Conservation (phyloP, 768 basidiomycete species). For the Dioszegia aurantiaca region DNA sequence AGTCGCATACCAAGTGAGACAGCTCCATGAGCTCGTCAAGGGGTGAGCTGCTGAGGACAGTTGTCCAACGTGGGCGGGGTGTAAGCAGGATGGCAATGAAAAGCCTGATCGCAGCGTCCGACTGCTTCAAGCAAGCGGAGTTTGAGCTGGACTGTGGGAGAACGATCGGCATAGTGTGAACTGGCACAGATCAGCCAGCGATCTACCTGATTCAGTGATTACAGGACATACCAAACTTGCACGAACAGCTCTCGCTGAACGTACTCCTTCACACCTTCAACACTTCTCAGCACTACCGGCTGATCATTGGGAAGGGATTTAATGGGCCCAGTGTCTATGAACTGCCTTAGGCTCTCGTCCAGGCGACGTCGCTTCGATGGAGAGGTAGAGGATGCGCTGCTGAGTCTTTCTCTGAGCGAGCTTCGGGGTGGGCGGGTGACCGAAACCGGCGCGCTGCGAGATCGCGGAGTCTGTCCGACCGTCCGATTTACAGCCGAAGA, state of each 20-base stretch:
- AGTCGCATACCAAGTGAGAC: background rate
- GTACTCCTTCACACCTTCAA: background rate
- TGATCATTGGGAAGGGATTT: too few species aligned
- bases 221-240: background rate
- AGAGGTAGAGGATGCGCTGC: too few species aligned
- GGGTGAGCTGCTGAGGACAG: background rate
- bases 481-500: background rate
- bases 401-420: background rate
- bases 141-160: background rate
- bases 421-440: background rate
- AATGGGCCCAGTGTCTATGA: too few species aligned
- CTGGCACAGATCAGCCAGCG: too few species aligned
- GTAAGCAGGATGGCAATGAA: background rate
- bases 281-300: background rate
- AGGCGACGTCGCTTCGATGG: too few species aligned
- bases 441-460: background rate
- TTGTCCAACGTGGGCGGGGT: background rate
- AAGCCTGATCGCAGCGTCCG: background rate
- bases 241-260: background rate
- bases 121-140: background rate
- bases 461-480: background rate
- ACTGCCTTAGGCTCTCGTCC: too few species aligned
- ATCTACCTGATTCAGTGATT: too few species aligned
- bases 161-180: background rate
- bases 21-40: constrained; percentile 1